Conservation (phyloP, 148 eudicot species). For the Linanthus parryae region DNA sequence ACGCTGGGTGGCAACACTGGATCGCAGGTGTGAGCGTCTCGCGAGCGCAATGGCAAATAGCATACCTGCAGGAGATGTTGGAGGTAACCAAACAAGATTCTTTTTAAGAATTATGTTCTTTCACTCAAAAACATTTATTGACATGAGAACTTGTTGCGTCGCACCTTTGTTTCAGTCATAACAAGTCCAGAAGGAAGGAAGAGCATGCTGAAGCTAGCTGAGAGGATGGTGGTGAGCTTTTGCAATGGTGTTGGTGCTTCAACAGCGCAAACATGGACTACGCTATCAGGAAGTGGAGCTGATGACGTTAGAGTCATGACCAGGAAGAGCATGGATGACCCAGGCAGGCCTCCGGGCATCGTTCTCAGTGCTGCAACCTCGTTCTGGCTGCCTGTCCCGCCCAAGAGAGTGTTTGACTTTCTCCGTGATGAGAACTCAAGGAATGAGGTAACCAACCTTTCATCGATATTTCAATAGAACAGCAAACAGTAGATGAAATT, state of each 20-base stretch:
- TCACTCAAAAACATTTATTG: too few species aligned
- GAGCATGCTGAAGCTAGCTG: conserved; percentile 96
- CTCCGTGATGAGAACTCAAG: conserved; percentile 90
- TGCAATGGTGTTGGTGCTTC: conserved; percentile 98
- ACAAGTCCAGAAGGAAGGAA: conserved; percentile 89
- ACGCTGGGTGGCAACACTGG: conserved; percentile 35
- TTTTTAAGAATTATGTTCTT: too few species aligned
- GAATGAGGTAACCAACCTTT: conserved; percentile 73
- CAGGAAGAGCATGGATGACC: conserved; percentile 95
- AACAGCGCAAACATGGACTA: conserved; percentile 96
- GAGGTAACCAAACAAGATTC: too few species aligned
- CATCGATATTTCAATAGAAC: too few species aligned
- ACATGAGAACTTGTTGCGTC: too few species aligned
- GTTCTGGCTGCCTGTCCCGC: conserved; percentile 90
- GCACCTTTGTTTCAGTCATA: too few species aligned
- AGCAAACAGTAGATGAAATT: too few species aligned
- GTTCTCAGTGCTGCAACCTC: conserved; percentile 98
- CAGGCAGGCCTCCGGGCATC: conserved; percentile 99
- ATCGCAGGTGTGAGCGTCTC: conserved; percentile 35
- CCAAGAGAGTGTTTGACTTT: conserved; percentile 89
- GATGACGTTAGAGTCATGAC: conserved; percentile 99
- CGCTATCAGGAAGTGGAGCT: conserved; percentile 87
- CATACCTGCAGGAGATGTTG: conserved; percentile 18
- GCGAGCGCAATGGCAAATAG: conserved; percentile 23
- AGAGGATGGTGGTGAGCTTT: conserved; percentile 95